Evolutionary conservation across 2,329 filamentous ascomycete genomes (phyloP), one percentile per base, ranked within the genome.

Genomic region (Pseudogymnoascus sp.): DNA sequence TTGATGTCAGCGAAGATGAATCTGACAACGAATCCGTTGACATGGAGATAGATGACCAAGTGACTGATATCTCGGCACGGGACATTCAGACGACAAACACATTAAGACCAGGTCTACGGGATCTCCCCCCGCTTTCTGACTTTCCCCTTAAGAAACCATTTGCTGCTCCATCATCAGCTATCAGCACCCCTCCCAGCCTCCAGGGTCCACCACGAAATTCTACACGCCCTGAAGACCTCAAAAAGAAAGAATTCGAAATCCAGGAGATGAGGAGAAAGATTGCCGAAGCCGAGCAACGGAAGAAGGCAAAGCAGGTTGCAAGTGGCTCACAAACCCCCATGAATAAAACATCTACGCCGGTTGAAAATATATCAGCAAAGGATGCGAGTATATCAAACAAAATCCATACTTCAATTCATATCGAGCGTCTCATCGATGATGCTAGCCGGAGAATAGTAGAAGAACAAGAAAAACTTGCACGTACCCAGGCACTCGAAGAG

Each of bases 1-100:
- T 96, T 67, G 85, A 95, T 66, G 87, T 95, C 39, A 96, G 90
- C 70, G 92, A 96, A 29, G 84, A 72, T 29, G 83, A 79, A 25
- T 79, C 77, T 5, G 80, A 82, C 37, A 82, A 85, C 59, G 83
- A 85, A 62, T 83, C 86, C 65, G 80, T 86, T 55, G 85, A 86
- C 62, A 88, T 87, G 84, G 87, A 89, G 35, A 79, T 87, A 25
- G 75, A 77, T 35, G 75, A 76, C 60, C 84, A 84, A 27, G 66
- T 84, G 81, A 55, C 79, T 78, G 70, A 72, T 27, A 10, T 25
- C 7, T 39, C 2, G n/a, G 25, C n/a, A 40, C 61, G n/a, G 27
- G 27, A 31, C n/a, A 21, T 40, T 74, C 74, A 52, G 74, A 69
- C 60, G 72, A 74, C 27, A 68, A 68, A 7, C 73, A 76, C 0